phyloP scores from a whole-genome alignment of 305 asterid species.

The Fraxinus sp. region DNA sequence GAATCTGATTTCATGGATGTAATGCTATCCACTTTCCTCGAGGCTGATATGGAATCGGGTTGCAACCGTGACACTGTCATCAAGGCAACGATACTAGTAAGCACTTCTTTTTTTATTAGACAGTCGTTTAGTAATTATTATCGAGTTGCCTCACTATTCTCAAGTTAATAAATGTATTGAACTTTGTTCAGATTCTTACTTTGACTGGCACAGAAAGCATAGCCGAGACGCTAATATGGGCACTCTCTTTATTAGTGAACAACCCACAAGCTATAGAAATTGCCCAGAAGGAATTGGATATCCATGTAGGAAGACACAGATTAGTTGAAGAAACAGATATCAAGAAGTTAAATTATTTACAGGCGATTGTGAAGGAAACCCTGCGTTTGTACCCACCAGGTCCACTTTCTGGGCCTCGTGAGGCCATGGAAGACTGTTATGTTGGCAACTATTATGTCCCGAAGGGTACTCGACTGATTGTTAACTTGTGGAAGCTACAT shows the following conservation, averaged over 20 bases:
- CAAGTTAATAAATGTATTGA: neutral
- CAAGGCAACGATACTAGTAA: slow-evolving; percentile 57
- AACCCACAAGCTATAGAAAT: slow-evolving; percentile 18
- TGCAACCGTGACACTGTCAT: slow-evolving; percentile 39
- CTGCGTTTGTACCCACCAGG: slow-evolving; percentile 47
- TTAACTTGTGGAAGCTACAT: slow-evolving; percentile 41
- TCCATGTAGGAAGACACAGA: slow-evolving; percentile 27
- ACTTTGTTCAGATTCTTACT: slow-evolving; percentile 30
- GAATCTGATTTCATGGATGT: slow-evolving; percentile 36
- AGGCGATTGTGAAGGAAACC: slow-evolving; percentile 45
- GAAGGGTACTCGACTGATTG: slow-evolving; percentile 37
- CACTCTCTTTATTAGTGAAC: slow-evolving; percentile 42
- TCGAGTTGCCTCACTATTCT: neutral
- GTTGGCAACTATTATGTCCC: slow-evolving; percentile 24
- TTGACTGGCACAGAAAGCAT: slow-evolving; percentile 47
- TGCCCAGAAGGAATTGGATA: slow-evolving; percentile 38
- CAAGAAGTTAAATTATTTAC: slow-evolving; percentile 34
- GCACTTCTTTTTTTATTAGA: neutral
- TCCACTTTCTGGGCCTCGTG: slow-evolving; percentile 39
- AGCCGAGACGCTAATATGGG: slow-evolving; percentile 41
- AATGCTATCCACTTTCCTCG: slow-evolving; percentile 35
- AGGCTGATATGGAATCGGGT: slow-evolving; percentile 27
- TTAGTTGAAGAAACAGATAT: slow-evolving; percentile 48
- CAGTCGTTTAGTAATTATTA: neutral
- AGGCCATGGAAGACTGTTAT: slow-evolving; percentile 34